These are phyloP conservation scores for Blepharisma undulans DNA, from an alignment of 169 alveolate genomes.

Conservation along the genomic window DNA sequence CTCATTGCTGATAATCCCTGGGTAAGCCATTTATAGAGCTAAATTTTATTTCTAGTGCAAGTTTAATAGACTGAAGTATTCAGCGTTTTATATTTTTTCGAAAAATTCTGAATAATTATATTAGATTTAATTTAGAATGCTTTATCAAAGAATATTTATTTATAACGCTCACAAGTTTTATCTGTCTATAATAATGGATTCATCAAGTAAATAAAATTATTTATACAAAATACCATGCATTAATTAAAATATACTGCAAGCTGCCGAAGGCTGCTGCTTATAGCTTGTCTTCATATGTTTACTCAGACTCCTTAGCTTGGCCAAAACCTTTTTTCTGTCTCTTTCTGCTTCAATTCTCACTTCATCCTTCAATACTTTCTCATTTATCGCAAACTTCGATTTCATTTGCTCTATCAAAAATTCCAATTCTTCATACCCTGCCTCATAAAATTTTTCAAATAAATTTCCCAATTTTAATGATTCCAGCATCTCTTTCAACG, in stretches of 20 bases:
- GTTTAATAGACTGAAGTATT: neutral
- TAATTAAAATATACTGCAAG: neutral
- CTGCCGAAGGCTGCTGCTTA: neutral
- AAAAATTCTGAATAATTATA: too few relatives aligned
- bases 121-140: too few relatives aligned
- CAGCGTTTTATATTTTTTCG: too few relatives aligned
- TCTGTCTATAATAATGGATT: neutral
- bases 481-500: neutral
- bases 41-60: too few relatives aligned
- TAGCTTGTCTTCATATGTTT: neutral
- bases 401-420: constrained; percentile 21
- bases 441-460: neutral
- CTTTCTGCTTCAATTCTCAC: neutral
- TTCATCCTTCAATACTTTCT: neutral
- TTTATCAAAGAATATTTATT: too few relatives aligned
- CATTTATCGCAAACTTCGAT: neutral
- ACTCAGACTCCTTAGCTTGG: neutral
- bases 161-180: too few relatives aligned
- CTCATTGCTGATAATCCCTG: neutral
- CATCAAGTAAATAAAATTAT: too few relatives aligned
- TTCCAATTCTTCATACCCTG: constrained; percentile 39
- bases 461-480: neutral
- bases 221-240: neutral
- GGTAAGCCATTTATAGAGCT: neutral
- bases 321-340: constrained; percentile 2